Conservation (phyloP, 148 eudicot species). For the Talinum fruticosum region DNA sequence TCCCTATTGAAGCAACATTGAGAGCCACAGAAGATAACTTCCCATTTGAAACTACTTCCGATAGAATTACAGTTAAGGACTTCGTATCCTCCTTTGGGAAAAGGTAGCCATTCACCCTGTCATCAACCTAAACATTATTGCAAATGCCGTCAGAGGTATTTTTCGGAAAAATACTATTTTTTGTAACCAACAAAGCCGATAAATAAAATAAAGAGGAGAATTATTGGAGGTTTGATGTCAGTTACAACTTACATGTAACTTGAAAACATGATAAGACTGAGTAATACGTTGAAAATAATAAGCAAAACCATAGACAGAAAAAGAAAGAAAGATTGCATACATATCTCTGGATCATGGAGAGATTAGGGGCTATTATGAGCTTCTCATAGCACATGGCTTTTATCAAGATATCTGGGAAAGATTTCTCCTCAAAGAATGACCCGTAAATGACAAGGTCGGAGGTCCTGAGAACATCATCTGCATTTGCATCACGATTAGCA, state of each 20-base stretch:
- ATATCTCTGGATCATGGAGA: slow-evolving; percentile 60
- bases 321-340: slow-evolving; percentile 42
- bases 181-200: not conserved
- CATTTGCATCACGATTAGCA: slow-evolving; percentile 43
- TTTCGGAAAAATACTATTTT: too few species aligned
- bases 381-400: slow-evolving; percentile 82
- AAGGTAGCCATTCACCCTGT: slow-evolving; percentile 80
- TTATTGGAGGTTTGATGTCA: not conserved
- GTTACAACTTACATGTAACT: too few species aligned
- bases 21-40: slow-evolving; percentile 57
- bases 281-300: not conserved
- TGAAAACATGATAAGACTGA: not conserved
- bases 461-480: slow-evolving; percentile 42
- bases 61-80: slow-evolving; percentile 45
- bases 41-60: slow-evolving; percentile 52
- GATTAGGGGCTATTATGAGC: slow-evolving; percentile 76
- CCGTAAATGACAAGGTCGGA: slow-evolving; percentile 77
- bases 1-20: slow-evolving; percentile 68
- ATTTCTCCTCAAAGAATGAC: slow-evolving; percentile 72
- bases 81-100: slow-evolving; percentile 68
- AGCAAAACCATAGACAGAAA: not conserved
- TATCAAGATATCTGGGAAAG: slow-evolving; percentile 70
- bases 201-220: not conserved
- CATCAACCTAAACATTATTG: slow-evolving; percentile 58
- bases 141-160: slow-evolving; percentile 33